Evolutionary conservation across 768 basidiomycete species (phyloP).

Genomic region (Fomitopsis serialis): DNA sequence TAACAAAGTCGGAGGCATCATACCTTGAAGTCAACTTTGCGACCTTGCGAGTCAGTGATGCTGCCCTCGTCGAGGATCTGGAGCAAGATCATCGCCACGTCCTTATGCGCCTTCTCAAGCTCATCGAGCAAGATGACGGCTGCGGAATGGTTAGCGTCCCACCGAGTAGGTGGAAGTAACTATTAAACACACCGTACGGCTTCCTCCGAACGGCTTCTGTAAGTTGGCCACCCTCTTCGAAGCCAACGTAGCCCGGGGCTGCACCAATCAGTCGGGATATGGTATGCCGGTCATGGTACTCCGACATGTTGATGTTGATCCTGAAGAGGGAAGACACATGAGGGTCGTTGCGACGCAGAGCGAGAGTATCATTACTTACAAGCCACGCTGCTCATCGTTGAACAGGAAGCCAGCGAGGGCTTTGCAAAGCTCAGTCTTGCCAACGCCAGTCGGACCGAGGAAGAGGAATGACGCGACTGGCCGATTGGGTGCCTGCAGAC

Average conservation of each 20-base stretch:
- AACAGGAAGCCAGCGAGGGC: constrained; percentile 85
- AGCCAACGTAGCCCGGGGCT: constrained; percentile 85
- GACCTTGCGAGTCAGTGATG: constrained; percentile 83
- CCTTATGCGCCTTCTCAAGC: constrained; percentile 83
- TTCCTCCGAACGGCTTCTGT: constrained; percentile 61
- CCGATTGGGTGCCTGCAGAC: constrained; percentile 80
- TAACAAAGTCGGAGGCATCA: no score
- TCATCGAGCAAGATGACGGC: constrained; percentile 66
- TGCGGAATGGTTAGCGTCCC: constrained; percentile 11
- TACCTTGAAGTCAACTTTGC: constrained; percentile 88
- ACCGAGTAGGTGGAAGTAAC: background rate
- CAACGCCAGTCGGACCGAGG: constrained; percentile 84
- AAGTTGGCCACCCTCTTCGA: constrained; percentile 63
- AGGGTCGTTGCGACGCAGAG: background rate
- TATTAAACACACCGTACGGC: constrained; percentile 45
- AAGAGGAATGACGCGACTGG: constrained; percentile 94
- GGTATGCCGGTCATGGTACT: constrained; percentile 91
- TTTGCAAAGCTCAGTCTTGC: constrained; percentile 90
- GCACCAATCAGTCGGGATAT: constrained; percentile 89
- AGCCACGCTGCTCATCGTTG: constrained; percentile 79
- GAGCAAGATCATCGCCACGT: constrained; percentile 85
- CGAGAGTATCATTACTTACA: constrained; percentile 44
- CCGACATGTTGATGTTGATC: constrained; percentile 94
- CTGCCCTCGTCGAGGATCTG: constrained; percentile 90
- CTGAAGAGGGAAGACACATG: constrained; percentile 29